phyloP scores from a whole-genome alignment of 176 grass and related monocot genomes.

The Microstegium vimineum region DNA sequence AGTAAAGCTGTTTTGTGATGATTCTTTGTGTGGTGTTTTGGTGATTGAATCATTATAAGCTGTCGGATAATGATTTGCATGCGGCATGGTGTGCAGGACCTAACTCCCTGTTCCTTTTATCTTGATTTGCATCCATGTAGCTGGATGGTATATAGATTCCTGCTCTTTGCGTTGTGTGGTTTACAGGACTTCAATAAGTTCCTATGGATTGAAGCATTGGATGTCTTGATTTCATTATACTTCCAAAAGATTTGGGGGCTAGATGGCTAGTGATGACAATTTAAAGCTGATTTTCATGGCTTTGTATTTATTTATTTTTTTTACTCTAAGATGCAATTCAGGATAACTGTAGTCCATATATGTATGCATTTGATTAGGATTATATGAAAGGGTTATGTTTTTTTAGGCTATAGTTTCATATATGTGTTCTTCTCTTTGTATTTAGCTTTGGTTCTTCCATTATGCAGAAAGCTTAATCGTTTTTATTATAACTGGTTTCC shows the following conservation, averaged over 20 bases:
- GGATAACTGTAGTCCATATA: neutral
- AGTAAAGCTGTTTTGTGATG: neutral
- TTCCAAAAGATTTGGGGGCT: too few relatives aligned
- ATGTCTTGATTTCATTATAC: too few relatives aligned
- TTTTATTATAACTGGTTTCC: neutral
- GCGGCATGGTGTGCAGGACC: neutral
- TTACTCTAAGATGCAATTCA: neutral
- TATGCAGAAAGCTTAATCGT: neutral
- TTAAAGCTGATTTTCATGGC: neutral
- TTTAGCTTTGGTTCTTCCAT: neutral
- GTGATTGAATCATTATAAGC: neutral
- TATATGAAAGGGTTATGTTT: neutral
- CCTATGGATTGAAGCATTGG: too few relatives aligned
- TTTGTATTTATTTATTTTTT: neutral
- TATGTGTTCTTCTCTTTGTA: neutral
- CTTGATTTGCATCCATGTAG: neutral
- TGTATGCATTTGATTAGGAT: neutral
- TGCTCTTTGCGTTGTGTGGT: neutral
- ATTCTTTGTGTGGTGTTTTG: neutral
- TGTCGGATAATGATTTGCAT: neutral
- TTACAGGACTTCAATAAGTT: neutral
- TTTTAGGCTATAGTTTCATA: neutral
- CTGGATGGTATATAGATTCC: neutral
- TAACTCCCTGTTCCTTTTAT: neutral
- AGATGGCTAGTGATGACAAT: neutral